Evolutionary conservation across 768 basidiomycete species (phyloP).

Genomic region (Sistotremastrum suecicum): DNA sequence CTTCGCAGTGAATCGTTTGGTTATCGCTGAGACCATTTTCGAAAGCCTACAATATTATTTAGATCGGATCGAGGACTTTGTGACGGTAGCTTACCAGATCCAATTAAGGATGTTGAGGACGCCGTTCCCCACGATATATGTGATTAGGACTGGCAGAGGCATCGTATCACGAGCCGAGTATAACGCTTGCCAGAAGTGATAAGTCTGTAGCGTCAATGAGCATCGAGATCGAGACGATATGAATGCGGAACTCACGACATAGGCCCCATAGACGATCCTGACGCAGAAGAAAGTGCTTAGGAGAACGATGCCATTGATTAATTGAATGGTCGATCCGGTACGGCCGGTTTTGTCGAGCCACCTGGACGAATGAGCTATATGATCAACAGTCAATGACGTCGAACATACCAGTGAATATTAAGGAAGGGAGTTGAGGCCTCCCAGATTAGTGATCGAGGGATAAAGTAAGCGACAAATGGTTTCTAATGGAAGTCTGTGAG

Average conservation of each 20-base stretch:
- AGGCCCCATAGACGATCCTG: constrained; percentile 58
- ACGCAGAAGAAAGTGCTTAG: constrained; percentile 54
- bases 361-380: constrained; percentile 22
- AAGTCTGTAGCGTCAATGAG: constrained; percentile 29
- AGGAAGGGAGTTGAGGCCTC: constrained; percentile 77
- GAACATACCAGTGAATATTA: constrained; percentile 68
- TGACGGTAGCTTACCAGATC: constrained; percentile 40
- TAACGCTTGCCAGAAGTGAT: constrained; percentile 50
- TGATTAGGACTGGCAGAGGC: constrained; percentile 28
- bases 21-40: constrained; percentile 57
- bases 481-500: constrained; percentile 23
- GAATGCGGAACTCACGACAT: constrained; percentile 16
- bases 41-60: constrained; percentile 35
- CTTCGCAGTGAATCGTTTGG: constrained; percentile 35
- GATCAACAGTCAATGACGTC: not conserved
- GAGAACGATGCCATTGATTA: constrained; percentile 58
- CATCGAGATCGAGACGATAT: not conserved
- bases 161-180: constrained; percentile 39
- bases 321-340: constrained; percentile 53
- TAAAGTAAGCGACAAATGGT: constrained; percentile 71
- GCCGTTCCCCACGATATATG: constrained; percentile 46
- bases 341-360: constrained; percentile 64
- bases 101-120: constrained; percentile 62
- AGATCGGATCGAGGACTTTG: not conserved
- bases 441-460: constrained; percentile 67